Evolutionary conservation across 1,284 basidiomycete genomes (phyloP).

Genomic region (Singerocomus inundabilis): DNA sequence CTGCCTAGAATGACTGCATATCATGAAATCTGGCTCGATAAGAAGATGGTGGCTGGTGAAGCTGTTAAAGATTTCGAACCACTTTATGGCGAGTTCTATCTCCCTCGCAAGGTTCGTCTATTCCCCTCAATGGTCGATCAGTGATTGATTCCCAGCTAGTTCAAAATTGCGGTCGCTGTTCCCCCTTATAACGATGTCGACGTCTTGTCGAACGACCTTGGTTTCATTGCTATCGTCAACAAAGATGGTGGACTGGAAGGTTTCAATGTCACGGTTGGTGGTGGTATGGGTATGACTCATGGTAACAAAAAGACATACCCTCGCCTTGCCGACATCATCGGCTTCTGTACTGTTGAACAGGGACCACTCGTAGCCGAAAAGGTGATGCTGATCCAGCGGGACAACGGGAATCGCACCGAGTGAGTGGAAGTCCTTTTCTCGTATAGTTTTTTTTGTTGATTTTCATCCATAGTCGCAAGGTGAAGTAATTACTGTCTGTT

Average conservation of each 20-base stretch:
- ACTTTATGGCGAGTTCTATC: slow-evolving; percentile 94
- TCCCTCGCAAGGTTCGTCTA: slow-evolving; percentile 78
- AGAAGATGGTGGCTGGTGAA: slow-evolving; percentile 90
- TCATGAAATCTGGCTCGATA: slow-evolving; percentile 99
- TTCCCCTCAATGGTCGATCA: slow-evolving; percentile 1
- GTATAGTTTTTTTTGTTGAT: slow-evolving; percentile 1
- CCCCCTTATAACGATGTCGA: slow-evolving; percentile 98
- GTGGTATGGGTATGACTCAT: slow-evolving; percentile 99
- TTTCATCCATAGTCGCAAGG: slow-evolving; percentile 45
- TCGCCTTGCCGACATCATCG: slow-evolving; percentile 83
- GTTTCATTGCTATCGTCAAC: slow-evolving; percentile 90
- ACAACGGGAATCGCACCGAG: slow-evolving; percentile 94
- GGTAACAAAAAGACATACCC: slow-evolving; percentile 99
- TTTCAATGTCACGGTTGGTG: slow-evolving; percentile 90
- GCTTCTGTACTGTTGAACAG: slow-evolving; percentile 91
- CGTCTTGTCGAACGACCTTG: slow-evolving; percentile 93
- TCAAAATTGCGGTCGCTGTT: slow-evolving; percentile 96
- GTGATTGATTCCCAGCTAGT: slow-evolving; percentile 49
- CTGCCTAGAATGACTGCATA: slow-evolving; percentile 92
- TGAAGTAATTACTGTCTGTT: slow-evolving; percentile 17
- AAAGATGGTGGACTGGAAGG: slow-evolving; percentile 72
- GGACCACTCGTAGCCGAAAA: slow-evolving; percentile 87
- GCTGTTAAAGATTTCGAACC: slow-evolving; percentile 95
- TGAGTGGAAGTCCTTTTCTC: slow-evolving; percentile 39
- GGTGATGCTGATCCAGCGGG: slow-evolving; percentile 92